Percentiles rank a stretch among this genome's conserved stretches.
Evolutionary conservation across 208 protist species (phyloP).

Genomic region (Crithidia expoeki): DNA sequence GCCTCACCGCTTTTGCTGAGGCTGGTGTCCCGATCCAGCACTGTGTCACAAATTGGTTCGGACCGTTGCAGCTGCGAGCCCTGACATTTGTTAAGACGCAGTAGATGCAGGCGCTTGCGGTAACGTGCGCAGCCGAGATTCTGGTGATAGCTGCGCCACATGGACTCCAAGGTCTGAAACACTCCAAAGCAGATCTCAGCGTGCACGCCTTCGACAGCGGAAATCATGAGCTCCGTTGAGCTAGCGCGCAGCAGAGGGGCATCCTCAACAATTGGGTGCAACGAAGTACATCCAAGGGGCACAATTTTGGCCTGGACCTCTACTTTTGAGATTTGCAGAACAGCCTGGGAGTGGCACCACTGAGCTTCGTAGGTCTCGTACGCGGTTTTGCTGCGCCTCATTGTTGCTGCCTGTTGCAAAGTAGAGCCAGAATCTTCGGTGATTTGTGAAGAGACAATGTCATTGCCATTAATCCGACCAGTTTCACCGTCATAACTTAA

Average conservation of each 20-base stretch:
- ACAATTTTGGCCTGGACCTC: conserved; percentile 30
- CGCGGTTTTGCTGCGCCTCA: not conserved
- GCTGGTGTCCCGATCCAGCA: not conserved
- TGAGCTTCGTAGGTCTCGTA: conserved; percentile 17
- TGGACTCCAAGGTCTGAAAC: conserved; percentile 37
- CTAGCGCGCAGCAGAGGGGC: conserved; percentile 14
- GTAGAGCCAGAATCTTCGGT: not conserved
- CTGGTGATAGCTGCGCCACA: conserved; percentile 48
- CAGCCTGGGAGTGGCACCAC: conserved; percentile 27
- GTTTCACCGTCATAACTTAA: not conserved
- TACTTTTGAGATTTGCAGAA: conserved; percentile 19
- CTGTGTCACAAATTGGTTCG: not conserved
- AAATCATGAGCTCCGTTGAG: conserved; percentile 27
- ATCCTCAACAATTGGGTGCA: conserved; percentile 13
- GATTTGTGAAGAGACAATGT: not conserved
- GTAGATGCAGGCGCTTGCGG: conserved; percentile 60
- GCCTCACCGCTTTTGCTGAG: not conserved
- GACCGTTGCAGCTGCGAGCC: not conserved
- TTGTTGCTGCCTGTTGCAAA: not conserved
- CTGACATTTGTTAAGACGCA: conserved; percentile 15
- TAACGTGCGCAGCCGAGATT: conserved; percentile 60
- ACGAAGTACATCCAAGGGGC: conserved; percentile 6
- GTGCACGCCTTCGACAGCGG: conserved; percentile 18
- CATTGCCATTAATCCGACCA: not conserved
- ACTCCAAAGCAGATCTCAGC: conserved; percentile 63